Evolutionary conservation across 495 filamentous ascomycete species (phyloP).

Genomic region (Aspergillus nanangensis): DNA sequence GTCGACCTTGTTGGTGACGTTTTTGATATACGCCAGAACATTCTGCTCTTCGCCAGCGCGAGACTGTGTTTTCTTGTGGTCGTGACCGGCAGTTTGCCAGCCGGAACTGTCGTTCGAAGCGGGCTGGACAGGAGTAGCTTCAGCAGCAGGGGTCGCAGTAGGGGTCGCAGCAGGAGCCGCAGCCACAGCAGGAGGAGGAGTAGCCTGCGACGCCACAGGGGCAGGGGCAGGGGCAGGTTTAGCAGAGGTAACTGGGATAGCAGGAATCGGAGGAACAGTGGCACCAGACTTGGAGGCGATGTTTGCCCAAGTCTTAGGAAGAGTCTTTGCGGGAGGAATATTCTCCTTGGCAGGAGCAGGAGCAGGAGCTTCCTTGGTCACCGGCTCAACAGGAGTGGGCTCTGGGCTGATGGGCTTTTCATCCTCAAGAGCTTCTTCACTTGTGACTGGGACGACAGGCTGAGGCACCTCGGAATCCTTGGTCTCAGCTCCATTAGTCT

Average conservation of each 20-base stretch:
- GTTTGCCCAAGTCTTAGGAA: conserved; percentile 89
- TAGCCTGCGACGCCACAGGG: conserved; percentile 25
- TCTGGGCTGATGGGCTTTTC: conserved; percentile 52
- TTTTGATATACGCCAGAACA: conserved; percentile 85
- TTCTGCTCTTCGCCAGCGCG: conserved; percentile 61
- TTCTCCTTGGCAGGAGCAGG: conserved; percentile 30
- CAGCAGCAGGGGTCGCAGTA: conserved; percentile 33
- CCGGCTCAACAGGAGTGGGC: conserved; percentile 37
- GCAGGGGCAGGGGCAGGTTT: conserved; percentile 35
- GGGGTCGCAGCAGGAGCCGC: conserved; percentile 39
- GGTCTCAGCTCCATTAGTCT: conserved; percentile 39
- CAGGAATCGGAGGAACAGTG: conserved; percentile 33
- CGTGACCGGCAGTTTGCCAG: conserved; percentile 77
- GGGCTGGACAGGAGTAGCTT: conserved; percentile 41
- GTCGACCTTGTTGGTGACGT: conserved; percentile 81
- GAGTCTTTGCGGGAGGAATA: conserved; percentile 23
- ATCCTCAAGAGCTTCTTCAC: conserved; percentile 42
- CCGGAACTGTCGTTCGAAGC: conserved; percentile 46
- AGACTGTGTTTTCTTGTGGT: conserved; percentile 76
- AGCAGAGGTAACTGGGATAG: conserved; percentile 32
- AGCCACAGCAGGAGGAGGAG: conserved; percentile 28
- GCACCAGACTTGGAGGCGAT: conserved; percentile 54
- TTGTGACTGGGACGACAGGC: conserved; percentile 31
- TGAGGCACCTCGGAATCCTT: conserved; percentile 26
- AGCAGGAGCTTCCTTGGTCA: conserved; percentile 44